These are phyloP conservation scores for Aspergillus arachidicola DNA, from an alignment of 2,329 filamentous ascomycete genomes.

Conservation along the genomic window DNA sequence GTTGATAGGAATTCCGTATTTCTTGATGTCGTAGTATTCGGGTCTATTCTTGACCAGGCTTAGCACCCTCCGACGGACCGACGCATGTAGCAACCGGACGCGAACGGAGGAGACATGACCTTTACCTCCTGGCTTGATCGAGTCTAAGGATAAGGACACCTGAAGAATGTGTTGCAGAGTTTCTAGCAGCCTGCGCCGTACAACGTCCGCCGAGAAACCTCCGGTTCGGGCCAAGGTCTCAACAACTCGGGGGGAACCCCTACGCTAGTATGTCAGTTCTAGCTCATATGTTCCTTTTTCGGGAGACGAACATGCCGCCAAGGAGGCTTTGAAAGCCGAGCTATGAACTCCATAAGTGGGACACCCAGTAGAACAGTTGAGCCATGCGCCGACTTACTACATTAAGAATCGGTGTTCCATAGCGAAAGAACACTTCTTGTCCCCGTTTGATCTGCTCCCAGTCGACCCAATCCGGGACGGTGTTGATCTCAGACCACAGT, in stretches of 20 bases:
- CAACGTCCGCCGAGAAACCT: constrained; percentile 70
- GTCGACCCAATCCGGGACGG: constrained; percentile 73
- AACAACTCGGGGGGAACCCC: constrained; percentile 70
- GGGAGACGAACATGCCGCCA: constrained; percentile 29
- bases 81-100: constrained; percentile 70
- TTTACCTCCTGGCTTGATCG: constrained; percentile 68
- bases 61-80: constrained; percentile 67
- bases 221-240: constrained; percentile 75
- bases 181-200: constrained; percentile 67
- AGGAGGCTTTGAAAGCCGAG: constrained; percentile 35
- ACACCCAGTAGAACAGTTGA: neutral
- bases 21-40: constrained; percentile 63
- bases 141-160: constrained; percentile 65
- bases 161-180: constrained; percentile 77
- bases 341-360: constrained; percentile 16
- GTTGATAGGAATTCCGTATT: constrained; percentile 70
- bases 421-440: constrained; percentile 77
- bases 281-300: neutral
- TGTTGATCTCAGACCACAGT: constrained; percentile 69
- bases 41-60: constrained; percentile 58
- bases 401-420: constrained; percentile 68
- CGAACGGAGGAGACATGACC: constrained; percentile 67
- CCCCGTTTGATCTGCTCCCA: constrained; percentile 75
- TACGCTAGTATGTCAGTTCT: constrained; percentile 17
- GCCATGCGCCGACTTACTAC: constrained; percentile 33